phyloP scores from a whole-genome alignment of 2,329 filamentous ascomycete species.

The Trichoderma sp. region DNA sequence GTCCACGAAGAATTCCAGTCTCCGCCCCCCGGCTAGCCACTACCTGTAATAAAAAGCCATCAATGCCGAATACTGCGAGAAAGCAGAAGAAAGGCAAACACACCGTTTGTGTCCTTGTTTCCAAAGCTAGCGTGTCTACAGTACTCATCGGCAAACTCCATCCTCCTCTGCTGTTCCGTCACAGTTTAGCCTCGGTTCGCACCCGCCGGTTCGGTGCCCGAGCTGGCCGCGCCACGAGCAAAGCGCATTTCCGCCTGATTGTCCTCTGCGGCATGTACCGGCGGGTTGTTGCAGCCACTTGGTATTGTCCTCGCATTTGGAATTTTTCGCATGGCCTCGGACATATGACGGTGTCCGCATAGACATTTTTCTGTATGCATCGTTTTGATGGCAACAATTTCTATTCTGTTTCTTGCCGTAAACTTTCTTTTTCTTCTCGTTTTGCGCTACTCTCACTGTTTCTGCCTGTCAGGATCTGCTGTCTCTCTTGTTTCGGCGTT shows the following conservation, averaged over 20 bases:
- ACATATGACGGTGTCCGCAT: background rate
- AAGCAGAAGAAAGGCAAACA: background rate
- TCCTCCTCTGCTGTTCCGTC: background rate
- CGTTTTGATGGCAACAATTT: background rate
- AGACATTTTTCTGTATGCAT: background rate
- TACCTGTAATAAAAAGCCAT: background rate
- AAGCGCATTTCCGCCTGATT: background rate
- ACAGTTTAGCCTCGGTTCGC: conserved; percentile 9
- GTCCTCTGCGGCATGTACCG: background rate
- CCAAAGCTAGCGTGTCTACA: background rate
- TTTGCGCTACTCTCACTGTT: background rate
- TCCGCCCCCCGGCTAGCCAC: background rate
- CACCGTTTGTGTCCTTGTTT: background rate
- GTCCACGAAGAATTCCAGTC: background rate
- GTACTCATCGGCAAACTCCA: background rate
- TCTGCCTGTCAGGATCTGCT: background rate
- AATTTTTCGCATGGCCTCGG: background rate
- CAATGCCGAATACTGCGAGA: background rate
- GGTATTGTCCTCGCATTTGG: background rate
- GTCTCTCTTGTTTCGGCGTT: background rate
- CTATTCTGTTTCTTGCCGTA: background rate
- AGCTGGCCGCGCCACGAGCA: background rate
- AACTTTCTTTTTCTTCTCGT: background rate
- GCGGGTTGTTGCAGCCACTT: background rate
- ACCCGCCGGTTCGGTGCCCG: conserved; percentile 21